Conservation (phyloP, 208 protist genomes). For the Wallacemonas sp. region DNA sequence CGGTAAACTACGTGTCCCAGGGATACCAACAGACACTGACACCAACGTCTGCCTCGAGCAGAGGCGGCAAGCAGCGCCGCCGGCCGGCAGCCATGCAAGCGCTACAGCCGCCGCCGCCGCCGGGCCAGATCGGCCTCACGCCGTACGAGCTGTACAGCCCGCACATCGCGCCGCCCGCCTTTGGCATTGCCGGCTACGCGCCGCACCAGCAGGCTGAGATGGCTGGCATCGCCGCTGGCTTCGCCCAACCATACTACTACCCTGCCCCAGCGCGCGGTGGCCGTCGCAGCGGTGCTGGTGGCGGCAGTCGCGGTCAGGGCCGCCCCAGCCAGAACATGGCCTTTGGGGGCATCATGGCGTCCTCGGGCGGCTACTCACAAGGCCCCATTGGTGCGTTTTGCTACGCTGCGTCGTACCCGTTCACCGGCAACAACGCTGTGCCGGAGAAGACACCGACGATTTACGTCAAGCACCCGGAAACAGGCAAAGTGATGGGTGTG, state of each 20-base stretch:
- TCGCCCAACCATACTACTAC: constrained; percentile 15
- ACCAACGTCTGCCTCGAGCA: background rate
- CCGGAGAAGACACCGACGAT: constrained; percentile 65
- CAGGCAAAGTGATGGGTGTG: constrained; percentile 39
- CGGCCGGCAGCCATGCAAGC: background rate
- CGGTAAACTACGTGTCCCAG: constrained; percentile 1
- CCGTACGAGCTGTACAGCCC: constrained; percentile 5
- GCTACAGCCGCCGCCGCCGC: constrained; percentile 8
- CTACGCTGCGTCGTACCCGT: constrained; percentile 50
- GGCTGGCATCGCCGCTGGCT: background rate
- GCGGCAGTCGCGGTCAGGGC: background rate
- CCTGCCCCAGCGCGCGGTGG: background rate
- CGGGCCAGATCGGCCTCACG: background rate
- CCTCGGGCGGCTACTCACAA: background rate
- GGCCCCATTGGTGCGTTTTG: constrained; percentile 29
- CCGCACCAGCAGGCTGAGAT: background rate
- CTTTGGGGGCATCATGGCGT: background rate
- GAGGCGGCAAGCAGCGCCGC: background rate
- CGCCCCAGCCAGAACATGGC: background rate
- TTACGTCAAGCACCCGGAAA: constrained; percentile 40
- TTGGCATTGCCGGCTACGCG: constrained; percentile 4
- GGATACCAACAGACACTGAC: background rate
- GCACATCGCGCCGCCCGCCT: background rate
- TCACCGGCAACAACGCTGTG: constrained; percentile 67
- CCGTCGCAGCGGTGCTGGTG: no score